Evolutionary conservation across 805 yeast genomes (phyloP), one percentile per base, ranked within the genome.

Genomic region (Metahyphopichia silvanorum): DNA sequence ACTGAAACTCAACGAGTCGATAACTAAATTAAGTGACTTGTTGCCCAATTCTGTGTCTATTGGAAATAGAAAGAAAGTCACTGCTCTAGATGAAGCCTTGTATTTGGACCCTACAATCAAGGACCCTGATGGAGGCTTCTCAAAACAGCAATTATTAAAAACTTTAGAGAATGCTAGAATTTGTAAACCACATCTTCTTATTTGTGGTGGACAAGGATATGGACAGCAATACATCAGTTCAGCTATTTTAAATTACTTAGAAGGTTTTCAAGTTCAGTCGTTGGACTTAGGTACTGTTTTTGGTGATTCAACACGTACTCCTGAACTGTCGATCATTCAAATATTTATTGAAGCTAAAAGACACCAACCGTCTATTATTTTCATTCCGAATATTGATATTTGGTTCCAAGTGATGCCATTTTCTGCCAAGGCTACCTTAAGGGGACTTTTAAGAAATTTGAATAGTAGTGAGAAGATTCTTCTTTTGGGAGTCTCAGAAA

Each of bases 201-300:
- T 93, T 2, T 60, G 77, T 27, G 97, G 98, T 4, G 63, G 66
- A 2, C 61, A 68, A 10, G 97, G 98, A 0, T 76, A 76, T 55
- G 99, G 98, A 1, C 96, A 89, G 49, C 83, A 78, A 42, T 88
- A 91, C 53, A 53, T 93, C 6, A 82, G 88, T 3, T 70, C 88
- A 2, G 96, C 98, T 0, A 66, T 89, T 7, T 63, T 91, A 32
- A 83, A 87, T 47, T 71, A 78, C 43, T 63, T 93, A 32, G 98
- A 93, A 59, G 95, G 96, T 0, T 86, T 82, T 47, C 91, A 87
- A 49, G 80, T 87, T 10, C 97, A 93, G 53, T 76, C 84, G 1
- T 66, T 93, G 25, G 98, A 93, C 52, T 63, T 93, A 36, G 84
- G 88, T 2, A 70, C 81, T 6, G 53, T 93, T 34, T 78, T 79